Evolutionary conservation across 352 stramenopile species (phyloP).

Genomic region (Phytophthora crassamura): DNA sequence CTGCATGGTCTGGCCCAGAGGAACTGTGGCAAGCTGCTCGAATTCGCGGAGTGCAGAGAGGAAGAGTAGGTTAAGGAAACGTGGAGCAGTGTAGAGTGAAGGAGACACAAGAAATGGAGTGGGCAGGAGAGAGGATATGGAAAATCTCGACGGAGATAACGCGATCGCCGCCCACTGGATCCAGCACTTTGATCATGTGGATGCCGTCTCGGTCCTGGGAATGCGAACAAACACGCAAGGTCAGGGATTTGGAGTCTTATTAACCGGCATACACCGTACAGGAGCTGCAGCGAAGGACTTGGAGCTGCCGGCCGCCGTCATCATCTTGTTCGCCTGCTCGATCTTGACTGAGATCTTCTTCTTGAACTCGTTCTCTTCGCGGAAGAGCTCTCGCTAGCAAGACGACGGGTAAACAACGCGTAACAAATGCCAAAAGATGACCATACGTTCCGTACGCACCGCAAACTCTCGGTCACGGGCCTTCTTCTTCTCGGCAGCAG

Average conservation of each 20-base stretch:
- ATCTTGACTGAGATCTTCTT: conserved; percentile 83
- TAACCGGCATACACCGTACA: conserved; percentile 21
- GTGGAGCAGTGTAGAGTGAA: conserved; percentile 1
- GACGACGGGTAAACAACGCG: neutral
- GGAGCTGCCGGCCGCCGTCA: conserved; percentile 44
- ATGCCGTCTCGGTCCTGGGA: conserved; percentile 65
- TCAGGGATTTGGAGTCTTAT: neutral
- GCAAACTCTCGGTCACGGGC: conserved; percentile 71
- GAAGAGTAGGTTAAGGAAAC: conserved; percentile 51
- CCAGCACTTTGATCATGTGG: conserved; percentile 71
- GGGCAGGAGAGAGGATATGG: conserved; percentile 59
- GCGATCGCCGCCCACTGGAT: conserved; percentile 48
- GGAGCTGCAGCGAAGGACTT: conserved; percentile 57
- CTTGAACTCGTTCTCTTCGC: conserved; percentile 70
- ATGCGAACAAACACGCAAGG: neutral
- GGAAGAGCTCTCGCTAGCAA: conserved; percentile 55
- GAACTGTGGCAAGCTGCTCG: conserved; percentile 67
- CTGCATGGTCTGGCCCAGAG: conserved; percentile 56
- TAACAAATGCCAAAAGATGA: neutral
- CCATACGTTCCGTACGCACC: conserved; percentile 31
- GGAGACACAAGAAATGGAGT: neutral
- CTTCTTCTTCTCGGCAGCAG: conserved; percentile 73
- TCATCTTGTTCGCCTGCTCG: conserved; percentile 85
- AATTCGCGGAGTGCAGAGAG: conserved; percentile 70
- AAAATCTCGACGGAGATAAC: conserved; percentile 77